These are phyloP conservation scores for Cyberlindnera suaveolens DNA, from an alignment of 805 yeast species.

Conservation along the genomic window DNA sequence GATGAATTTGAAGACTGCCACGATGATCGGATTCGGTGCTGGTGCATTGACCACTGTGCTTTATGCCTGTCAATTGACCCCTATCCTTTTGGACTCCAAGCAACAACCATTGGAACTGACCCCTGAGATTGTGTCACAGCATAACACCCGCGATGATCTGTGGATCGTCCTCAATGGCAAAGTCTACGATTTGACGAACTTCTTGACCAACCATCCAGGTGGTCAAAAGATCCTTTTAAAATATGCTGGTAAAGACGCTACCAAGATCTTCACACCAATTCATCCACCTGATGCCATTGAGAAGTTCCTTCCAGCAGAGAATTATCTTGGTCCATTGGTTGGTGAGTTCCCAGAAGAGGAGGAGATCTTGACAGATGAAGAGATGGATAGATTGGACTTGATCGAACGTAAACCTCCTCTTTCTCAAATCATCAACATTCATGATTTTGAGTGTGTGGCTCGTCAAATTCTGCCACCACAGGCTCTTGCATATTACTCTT, in stretches of 20 bases:
- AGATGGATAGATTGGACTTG: conserved; percentile 34
- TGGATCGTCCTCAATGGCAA: conserved; percentile 84
- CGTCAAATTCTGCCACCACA: conserved; percentile 65
- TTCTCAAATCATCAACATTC: conserved; percentile 63
- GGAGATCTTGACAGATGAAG: conserved; percentile 29
- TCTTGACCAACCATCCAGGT: conserved; percentile 77
- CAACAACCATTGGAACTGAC: conserved; percentile 6
- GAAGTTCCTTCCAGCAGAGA: conserved; percentile 49
- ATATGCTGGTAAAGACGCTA: conserved; percentile 81
- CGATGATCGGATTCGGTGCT: neutral
- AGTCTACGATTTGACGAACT: conserved; percentile 55
- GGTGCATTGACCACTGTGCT: neutral
- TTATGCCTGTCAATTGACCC: neutral
- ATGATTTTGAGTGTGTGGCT: conserved; percentile 87
- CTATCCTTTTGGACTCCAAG: neutral
- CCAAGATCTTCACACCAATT: conserved; percentile 78
- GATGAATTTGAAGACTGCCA: neutral
- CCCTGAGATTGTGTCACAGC: conserved; percentile 23
- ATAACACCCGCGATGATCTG: conserved; percentile 51
- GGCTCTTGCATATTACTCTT: conserved; percentile 91
- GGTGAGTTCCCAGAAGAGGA: conserved; percentile 32
- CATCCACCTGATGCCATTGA: conserved; percentile 87
- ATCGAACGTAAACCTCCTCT: conserved; percentile 60
- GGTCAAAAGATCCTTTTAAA: conserved; percentile 68
- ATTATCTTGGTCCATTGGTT: conserved; percentile 53